Evolutionary conservation across 2,329 filamentous ascomycete species (phyloP).

Genomic region (Aspergillus sergii): DNA sequence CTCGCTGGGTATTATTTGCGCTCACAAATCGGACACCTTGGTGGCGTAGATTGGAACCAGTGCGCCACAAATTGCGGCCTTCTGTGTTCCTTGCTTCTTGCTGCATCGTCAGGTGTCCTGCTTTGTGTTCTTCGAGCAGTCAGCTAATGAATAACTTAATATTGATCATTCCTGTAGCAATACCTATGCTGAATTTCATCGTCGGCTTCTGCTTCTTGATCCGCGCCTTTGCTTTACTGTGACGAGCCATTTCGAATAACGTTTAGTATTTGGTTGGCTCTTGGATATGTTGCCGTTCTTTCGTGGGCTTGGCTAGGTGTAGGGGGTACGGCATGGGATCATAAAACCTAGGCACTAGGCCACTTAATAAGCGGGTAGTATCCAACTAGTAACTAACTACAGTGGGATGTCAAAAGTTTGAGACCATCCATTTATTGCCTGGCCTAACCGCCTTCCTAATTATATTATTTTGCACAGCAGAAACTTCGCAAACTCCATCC

Average conservation of each 20-base stretch:
- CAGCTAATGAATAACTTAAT: constrained; percentile 5
- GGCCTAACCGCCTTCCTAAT: no score
- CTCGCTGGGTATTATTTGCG: constrained; percentile 53
- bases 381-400: no score
- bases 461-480: no score
- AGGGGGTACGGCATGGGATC: neutral
- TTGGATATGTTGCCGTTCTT: neutral
- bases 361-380: no score
- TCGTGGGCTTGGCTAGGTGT: neutral
- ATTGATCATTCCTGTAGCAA: neutral
- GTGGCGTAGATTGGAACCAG: constrained; percentile 56
- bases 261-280: neutral
- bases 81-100: constrained; percentile 63
- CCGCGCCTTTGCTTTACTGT: constrained; percentile 18
- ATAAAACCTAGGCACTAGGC: neutral
- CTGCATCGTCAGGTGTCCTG: constrained; percentile 49
- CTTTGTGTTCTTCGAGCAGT: constrained; percentile 18
- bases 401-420: no score
- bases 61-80: constrained; percentile 51
- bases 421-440: no score
- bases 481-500: no score
- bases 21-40: constrained; percentile 63
- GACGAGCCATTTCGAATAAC: constrained; percentile 20
- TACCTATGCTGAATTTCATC: constrained; percentile 8
- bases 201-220: constrained; percentile 9